Evolutionary conservation across 345 rosid species (phyloP), one percentile per base, ranked within the genome.

Genomic region (Raphanus sativus): DNA sequence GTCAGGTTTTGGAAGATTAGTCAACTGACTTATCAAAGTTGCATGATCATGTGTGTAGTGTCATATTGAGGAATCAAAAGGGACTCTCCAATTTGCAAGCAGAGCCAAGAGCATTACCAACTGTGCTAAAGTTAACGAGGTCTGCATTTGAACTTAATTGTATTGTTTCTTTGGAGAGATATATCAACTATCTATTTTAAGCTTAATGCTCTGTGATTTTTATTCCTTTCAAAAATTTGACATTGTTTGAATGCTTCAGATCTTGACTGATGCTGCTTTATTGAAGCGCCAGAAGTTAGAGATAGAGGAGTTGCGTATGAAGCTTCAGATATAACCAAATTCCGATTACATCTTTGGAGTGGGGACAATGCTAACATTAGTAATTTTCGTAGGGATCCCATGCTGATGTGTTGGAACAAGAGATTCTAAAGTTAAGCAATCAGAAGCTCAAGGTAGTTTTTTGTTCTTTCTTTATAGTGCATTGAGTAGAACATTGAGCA

Each of bases 61-160:
- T 78, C 99, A 95, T 81, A 62, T 92, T 85, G 99, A 95, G 83
- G 99, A 95, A 84, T 89, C 97, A 36, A 92, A 89, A 79, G 99
- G 98, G 66, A 92, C 99, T 75, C 90, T 92, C 58, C 94, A 85
- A 69, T 95, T 95, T 82, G 98, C 99, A 74, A 95, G 92, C 80
- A 90, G 98, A 89, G 98, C 99, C 79, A 95, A 92, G 81, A 86
- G 94, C 70, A 87, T 92, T 58, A 91, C 97, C 29, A 95, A 95
- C 83, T 92, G 97, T 75, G 99, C 91, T 45, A 94, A 92, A 90
- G 97, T 95, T 83, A 95, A 95, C 62, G 97, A 92, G 99, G 98
- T 91, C 32, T 50, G 77, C 75, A 38, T 38, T 38, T 38, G 42
- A 8, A 38, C 9, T 38, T 38, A 38, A 38, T 38, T 38, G 12